Base-by-base conservation (phyloP, 2,329 filamentous ascomycete species). In the Fusarium sp. region DNA sequence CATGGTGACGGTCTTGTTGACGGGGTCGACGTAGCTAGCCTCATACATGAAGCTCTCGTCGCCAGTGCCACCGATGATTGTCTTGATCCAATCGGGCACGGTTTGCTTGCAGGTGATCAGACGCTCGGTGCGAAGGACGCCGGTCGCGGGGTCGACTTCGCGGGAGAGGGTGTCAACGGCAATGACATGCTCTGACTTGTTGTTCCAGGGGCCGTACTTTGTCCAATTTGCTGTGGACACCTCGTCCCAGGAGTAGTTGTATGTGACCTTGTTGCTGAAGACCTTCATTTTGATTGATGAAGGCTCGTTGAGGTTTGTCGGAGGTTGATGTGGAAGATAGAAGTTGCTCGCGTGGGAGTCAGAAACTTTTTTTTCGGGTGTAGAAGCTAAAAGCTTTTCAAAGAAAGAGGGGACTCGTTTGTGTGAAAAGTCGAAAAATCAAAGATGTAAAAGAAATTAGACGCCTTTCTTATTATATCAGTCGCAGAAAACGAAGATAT, bases 191-290 rank as follows among this genome's bases (percentile, higher is more conserved):
- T 95, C 94, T n/a, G 94, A 95, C 85, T 97, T 96, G 83, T 98
- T 93, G 86, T 99, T 99, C 96, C 96, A 98, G 25, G 96, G 96
- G 80, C 94, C 97, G 85, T 99, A 99, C 84, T 99, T 99, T 78
- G 92, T 93, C 96, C 96, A 99, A 88, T 99, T 99, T 81, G 94
- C 95, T 19, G 94, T 95, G 32, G 95, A 97, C 40, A 99, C 96
- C 83, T 98, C 96, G 80, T 97, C 94, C 96, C 96, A 99, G 50
- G 96, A 97, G 88, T 99, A 99, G 86, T 97, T 89, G 85, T 97
- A 99, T 70, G 94, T 95, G 84, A 94, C 94, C 43, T 88, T 87
- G 80, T 94, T 97, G 77, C 94, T 94, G 81, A 98, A 98, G 85
- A 98, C 94, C 89, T 97, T 97, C 96, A 99, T 98, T 59, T 67